Percentiles rank a stretch among this genome's conserved stretches.
Conservation (phyloP, 306 rosid genomes). For the Malus asiatica region DNA sequence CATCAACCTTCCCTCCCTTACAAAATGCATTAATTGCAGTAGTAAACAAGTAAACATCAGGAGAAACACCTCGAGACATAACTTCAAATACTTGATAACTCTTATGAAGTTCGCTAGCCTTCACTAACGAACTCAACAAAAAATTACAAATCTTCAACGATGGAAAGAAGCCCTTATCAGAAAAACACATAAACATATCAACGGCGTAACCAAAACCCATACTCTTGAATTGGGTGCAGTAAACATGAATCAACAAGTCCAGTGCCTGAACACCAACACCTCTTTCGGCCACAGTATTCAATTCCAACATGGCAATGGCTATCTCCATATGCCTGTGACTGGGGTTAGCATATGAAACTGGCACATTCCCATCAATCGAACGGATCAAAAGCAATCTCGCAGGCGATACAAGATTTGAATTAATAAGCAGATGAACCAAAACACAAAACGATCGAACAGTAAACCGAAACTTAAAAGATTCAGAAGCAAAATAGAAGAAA, state of each 20-base stretch:
- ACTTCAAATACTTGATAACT: slow-evolving; percentile 42
- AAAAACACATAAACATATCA: slow-evolving; percentile 34
- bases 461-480: slow-evolving; percentile 39
- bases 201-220: slow-evolving; percentile 33
- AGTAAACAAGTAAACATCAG: slow-evolving; percentile 50
- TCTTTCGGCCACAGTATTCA: slow-evolving; percentile 3
- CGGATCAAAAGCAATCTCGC: slow-evolving; percentile 49
- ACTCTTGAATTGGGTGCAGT: slow-evolving; percentile 43
- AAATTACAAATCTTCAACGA: slow-evolving; percentile 48
- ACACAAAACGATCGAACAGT: slow-evolving; percentile 55
- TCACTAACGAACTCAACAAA: slow-evolving; percentile 50
- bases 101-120: slow-evolving; percentile 37
- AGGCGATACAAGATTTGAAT: slow-evolving; percentile 30
- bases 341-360: slow-evolving; percentile 17
- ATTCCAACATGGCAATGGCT: slow-evolving; percentile 33
- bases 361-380: slow-evolving; percentile 42
- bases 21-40: slow-evolving; percentile 48
- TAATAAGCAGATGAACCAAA: slow-evolving; percentile 46
- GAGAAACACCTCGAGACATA: slow-evolving; percentile 28
- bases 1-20: slow-evolving; percentile 53
- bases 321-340: slow-evolving; percentile 28
- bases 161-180: slow-evolving; percentile 34
- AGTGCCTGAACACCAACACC: slow-evolving; percentile 30
- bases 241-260: slow-evolving; percentile 54
- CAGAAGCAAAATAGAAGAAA: slow-evolving; percentile 49